Base-by-base conservation (phyloP, 2,329 filamentous ascomycete genomes). In the Hymenotorrendiella dingleyae region DNA sequence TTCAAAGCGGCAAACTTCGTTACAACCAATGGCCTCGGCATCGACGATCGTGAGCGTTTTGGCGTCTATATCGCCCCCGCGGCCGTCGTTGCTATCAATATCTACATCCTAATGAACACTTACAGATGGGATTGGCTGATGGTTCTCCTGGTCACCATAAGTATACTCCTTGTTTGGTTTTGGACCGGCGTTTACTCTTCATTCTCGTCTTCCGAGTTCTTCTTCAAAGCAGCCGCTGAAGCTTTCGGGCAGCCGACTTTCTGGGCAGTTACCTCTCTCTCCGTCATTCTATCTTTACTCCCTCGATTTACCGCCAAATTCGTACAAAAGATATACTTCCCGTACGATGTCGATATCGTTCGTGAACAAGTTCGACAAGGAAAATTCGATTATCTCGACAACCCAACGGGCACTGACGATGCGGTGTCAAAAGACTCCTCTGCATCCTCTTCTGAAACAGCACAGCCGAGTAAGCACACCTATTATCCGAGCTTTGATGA, bases 121-220 rank as follows among this genome's bases (percentile, higher is more conserved):
- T 97, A 95, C 65, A 80, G 91, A 47, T 98, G 93, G 93, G 93
- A 98, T 64, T 98, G 91, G 91, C 72, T 98, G 57, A 94, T 94
- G 67, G 66, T 90, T 17, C 70, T 95, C 46, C 83, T 96, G 49
- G 84, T 94, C 39, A 67, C 67, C 19, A 76, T 97, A 63, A 95
- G 89, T 66, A 84, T 85, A 49, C 63, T 97, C 22, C 78, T 96
- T 56, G 79, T 97, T 59, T 98, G 89, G 72, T 84, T 94, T 69
- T 97, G 93, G 89, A 96, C 93, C 5, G 93, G 89, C 22, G 75
- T 94, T 27, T 98, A 94, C 67, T 64, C 57, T 4, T 66, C 63
- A 23, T 81, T 59, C 42, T 47, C 36, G 6, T 50, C 52, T 6
- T 81, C 82, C 0, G 72, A 75, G 2, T 78, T 78, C 57, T 86